Evolutionary conservation across 2,329 filamentous ascomycete genomes (phyloP).

Genomic region (Colletotrichum sansevieriae): DNA sequence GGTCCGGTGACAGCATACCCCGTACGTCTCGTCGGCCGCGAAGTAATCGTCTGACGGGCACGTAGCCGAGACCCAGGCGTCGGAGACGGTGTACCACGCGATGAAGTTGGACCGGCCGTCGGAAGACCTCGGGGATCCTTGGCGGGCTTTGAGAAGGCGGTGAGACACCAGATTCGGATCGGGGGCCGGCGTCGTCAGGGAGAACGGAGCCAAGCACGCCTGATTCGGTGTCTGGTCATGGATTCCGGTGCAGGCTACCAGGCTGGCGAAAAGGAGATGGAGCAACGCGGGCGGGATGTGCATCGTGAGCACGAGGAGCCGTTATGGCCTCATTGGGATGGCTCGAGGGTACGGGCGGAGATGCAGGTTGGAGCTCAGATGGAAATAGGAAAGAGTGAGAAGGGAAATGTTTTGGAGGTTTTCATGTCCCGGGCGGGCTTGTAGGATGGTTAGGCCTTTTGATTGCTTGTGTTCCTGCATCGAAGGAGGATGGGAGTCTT

Average conservation of each 20-base stretch:
- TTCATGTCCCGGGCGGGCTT: not conserved
- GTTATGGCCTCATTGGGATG: constrained; percentile 16
- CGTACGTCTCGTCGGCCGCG: constrained; percentile 26
- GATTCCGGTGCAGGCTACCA: too few relatives aligned
- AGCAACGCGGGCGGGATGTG: not conserved
- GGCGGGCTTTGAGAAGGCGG: not conserved
- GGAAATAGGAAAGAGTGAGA: too few relatives aligned
- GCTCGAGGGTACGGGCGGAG: constrained; percentile 7
- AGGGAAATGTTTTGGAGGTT: not conserved
- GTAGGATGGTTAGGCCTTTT: not conserved
- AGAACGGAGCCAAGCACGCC: not conserved
- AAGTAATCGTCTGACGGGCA: constrained; percentile 32
- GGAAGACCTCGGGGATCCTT: not conserved
- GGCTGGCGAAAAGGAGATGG: not conserved
- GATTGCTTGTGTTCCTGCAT: not conserved
- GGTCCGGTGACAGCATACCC: constrained; percentile 23
- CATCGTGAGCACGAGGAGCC: constrained; percentile 15
- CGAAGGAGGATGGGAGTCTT: too few relatives aligned
- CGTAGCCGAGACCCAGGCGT: constrained; percentile 14
- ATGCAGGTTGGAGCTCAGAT: not conserved
- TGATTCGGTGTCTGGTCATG: too few relatives aligned
- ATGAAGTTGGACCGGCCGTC: constrained; percentile 29
- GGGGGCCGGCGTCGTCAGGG: constrained; percentile 12
- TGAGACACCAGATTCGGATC: not conserved
- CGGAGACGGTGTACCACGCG: constrained; percentile 25